A percentile compares a stretch with the other conserved stretches of the same genome.
phyloP scores from a whole-genome alignment of 768 basidiomycete species.

The Mycena vitilis region DNA sequence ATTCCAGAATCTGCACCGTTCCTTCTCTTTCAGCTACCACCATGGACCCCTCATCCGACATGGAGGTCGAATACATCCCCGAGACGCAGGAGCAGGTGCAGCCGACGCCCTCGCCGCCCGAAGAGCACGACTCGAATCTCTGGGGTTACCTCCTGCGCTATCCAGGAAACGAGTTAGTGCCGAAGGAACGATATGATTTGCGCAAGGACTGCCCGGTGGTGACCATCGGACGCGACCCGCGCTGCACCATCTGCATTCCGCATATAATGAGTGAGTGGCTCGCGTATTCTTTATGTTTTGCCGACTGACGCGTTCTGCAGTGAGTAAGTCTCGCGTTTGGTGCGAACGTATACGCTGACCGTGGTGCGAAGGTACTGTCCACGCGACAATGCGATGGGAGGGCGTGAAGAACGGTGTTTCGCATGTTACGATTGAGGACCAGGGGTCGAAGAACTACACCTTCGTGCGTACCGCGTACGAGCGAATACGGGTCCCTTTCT shows the following conservation, averaged over 20 bases:
- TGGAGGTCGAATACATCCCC: constrained; percentile 1
- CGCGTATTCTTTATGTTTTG: not conserved
- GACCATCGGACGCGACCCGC: constrained; percentile 64
- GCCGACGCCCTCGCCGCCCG: constrained; percentile 6
- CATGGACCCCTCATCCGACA: constrained; percentile 1
- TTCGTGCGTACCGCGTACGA: constrained; percentile 58
- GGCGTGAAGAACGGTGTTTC: constrained; percentile 55
- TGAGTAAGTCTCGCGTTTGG: constrained; percentile 63
- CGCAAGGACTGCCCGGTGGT: constrained; percentile 64
- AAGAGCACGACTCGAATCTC: not conserved
- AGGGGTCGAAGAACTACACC: constrained; percentile 75
- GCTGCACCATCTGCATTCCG: constrained; percentile 62
- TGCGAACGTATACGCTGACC: constrained; percentile 16
- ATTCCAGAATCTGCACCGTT: not conserved
- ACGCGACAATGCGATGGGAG: constrained; percentile 70
- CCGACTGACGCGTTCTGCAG: constrained; percentile 59
- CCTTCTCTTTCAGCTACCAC: not conserved
- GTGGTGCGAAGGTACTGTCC: constrained; percentile 58
- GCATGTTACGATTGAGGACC: constrained; percentile 63
- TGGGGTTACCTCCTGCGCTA: constrained; percentile 28
- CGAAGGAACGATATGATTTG: constrained; percentile 70
- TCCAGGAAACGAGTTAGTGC: constrained; percentile 29
- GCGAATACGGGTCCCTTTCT: not conserved
- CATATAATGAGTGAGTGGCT: constrained; percentile 19
- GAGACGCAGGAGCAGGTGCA: constrained; percentile 19